Evolutionary conservation across 1,284 basidiomycete species (phyloP).

Genomic region (Ganoderma multipileum): DNA sequence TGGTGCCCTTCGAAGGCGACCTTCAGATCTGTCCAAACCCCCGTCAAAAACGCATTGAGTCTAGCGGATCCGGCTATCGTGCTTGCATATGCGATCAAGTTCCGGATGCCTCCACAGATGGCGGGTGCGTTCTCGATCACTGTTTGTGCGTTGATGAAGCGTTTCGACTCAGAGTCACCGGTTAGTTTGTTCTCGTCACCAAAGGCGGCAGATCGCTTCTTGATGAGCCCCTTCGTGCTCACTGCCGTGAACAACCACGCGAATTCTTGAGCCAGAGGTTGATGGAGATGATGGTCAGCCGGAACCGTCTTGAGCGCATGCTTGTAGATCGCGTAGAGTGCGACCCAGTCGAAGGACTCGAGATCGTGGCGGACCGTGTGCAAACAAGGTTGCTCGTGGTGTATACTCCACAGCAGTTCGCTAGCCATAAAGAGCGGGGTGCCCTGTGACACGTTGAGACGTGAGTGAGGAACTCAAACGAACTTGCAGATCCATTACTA

Average conservation of each 20-base stretch:
- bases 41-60: no score
- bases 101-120: no score
- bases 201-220: background rate
- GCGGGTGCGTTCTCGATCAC: no score
- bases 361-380: background rate
- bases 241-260: background rate
- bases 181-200: background rate
- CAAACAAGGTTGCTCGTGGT: background rate
- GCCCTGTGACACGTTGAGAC: background rate
- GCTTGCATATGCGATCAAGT: no score
- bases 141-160: no score
- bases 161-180: no score
- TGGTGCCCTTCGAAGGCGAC: no score
- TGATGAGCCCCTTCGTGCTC: background rate
- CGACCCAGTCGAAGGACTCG: background rate
- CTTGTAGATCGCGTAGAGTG: background rate
- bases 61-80: no score
- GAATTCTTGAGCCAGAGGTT: background rate
- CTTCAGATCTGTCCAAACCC: no score
- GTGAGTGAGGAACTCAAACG: background rate
- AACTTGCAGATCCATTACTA: background rate
- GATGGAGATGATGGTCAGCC: background rate
- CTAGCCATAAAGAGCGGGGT: background rate
- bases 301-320: background rate
- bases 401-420: background rate